These are phyloP conservation scores for Debaryomyces subglobosus DNA, from an alignment of 1,139 yeast genomes.

Conservation along the genomic window DNA sequence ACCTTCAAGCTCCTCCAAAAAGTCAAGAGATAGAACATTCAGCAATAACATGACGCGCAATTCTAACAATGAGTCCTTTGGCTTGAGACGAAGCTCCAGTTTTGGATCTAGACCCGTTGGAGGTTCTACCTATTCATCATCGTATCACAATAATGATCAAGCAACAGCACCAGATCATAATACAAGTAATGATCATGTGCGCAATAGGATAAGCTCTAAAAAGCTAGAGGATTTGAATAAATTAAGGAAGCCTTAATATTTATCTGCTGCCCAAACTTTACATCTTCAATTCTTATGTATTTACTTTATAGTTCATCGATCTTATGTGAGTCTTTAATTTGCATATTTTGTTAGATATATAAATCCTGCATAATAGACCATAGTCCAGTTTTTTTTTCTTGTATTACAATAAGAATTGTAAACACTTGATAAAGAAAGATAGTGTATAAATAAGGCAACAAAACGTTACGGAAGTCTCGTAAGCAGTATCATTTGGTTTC, in stretches of 20 bases:
- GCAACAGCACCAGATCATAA: not conserved
- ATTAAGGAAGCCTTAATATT: slow-evolving; percentile 19
- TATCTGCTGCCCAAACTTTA: not conserved
- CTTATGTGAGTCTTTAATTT: not conserved
- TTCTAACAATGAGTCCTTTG: slow-evolving; percentile 14
- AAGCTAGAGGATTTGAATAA: slow-evolving; percentile 21
- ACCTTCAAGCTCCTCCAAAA: slow-evolving; percentile 31
- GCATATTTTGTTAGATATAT: not conserved
- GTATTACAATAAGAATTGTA: not conserved
- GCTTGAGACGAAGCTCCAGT: slow-evolving; percentile 23
- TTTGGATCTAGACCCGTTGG: slow-evolving; percentile 14
- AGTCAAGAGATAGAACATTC: slow-evolving; percentile 9
- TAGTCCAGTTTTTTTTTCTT: not conserved
- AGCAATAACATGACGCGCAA: not conserved
- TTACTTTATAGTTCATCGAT: not conserved
- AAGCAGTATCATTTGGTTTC: not conserved
- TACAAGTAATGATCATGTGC: slow-evolving; percentile 2
- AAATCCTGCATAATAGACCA: not conserved
- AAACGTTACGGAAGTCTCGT: not conserved
- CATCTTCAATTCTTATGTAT: slow-evolving; percentile 1
- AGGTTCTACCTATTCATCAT: not conserved
- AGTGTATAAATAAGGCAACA: not conserved
- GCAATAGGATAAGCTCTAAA: slow-evolving; percentile 14
- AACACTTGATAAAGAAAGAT: not conserved
- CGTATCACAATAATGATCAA: not conserved